A percentile compares a stretch with the other conserved stretches of the same genome.
phyloP scores from a whole-genome alignment of 2,329 filamentous ascomycete genomes.

The Ilyonectria sp. region DNA sequence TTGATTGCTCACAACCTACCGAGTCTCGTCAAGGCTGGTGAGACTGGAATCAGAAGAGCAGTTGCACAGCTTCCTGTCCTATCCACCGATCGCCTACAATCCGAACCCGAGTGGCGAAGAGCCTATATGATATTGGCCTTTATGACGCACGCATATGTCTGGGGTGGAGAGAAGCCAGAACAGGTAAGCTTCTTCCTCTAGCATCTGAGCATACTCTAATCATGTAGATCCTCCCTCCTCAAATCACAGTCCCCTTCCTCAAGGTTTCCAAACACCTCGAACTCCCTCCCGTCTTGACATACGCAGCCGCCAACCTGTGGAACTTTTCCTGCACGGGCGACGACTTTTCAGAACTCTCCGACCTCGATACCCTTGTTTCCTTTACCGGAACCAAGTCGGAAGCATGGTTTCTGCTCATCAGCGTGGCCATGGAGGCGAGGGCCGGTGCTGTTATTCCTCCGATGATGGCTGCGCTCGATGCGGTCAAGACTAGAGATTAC shows the following conservation, averaged over 20 bases:
- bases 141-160: constrained; percentile 88
- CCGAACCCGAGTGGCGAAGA: constrained; percentile 82
- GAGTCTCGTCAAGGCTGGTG: constrained; percentile 72
- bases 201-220: constrained; percentile 34
- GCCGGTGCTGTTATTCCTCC: constrained; percentile 82
- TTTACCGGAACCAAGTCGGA: constrained; percentile 93
- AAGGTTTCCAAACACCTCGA: constrained; percentile 80
- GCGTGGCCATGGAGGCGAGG: constrained; percentile 89
- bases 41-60: constrained; percentile 73
- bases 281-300: constrained; percentile 91
- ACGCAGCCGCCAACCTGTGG: constrained; percentile 89
- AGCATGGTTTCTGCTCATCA: constrained; percentile 94
- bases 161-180: constrained; percentile 83
- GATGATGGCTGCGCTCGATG: constrained; percentile 83
- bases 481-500: constrained; percentile 74
- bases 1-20: constrained; percentile 78
- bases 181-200: constrained; percentile 66
- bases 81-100: constrained; percentile 73
- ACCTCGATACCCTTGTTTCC: constrained; percentile 81
- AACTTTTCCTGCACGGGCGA: constrained; percentile 77
- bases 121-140: constrained; percentile 87
- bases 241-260: constrained; percentile 84
- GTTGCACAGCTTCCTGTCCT: constrained; percentile 79
- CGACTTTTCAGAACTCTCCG: constrained; percentile 76
- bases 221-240: constrained; percentile 75